phyloP scores from a whole-genome alignment of 139 green algal species.

The Edaphochlamys debaryana region DNA sequence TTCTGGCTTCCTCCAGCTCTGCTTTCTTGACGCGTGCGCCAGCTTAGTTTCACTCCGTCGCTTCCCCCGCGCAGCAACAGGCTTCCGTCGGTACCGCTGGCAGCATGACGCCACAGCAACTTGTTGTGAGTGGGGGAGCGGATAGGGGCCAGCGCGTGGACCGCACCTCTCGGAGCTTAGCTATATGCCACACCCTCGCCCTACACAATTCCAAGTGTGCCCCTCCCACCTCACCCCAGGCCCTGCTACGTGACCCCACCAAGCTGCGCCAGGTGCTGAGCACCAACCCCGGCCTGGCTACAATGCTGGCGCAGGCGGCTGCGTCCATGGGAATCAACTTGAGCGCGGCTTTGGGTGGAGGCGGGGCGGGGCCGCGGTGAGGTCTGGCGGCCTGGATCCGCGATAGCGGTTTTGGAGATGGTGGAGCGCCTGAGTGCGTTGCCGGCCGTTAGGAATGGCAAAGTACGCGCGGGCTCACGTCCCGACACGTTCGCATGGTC shows the following conservation, averaged over 20 bases:
- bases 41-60: neutral
- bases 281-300: slow-evolving; percentile 30
- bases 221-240: neutral
- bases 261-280: slow-evolving; percentile 22
- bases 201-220: neutral
- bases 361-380: no score
- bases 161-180: neutral
- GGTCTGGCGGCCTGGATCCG: no score
- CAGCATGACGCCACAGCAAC: slow-evolving; percentile 19
- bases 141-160: no score
- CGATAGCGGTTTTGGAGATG: no score
- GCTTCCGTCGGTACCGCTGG: neutral
- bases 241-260: slow-evolving; percentile 20
- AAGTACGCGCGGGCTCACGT: no score
- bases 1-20: no score
- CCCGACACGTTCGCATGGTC: no score
- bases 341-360: neutral
- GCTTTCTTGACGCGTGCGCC: neutral
- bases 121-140: neutral
- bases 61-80: neutral
- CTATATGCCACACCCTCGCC: neutral
- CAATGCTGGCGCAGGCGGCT: slow-evolving; percentile 3
- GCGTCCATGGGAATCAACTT: slow-evolving; percentile 17
- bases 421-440: no score
- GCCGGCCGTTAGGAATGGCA: no score